phyloP scores from a whole-genome alignment of 768 basidiomycete genomes.

The Clathrus columnatus region DNA sequence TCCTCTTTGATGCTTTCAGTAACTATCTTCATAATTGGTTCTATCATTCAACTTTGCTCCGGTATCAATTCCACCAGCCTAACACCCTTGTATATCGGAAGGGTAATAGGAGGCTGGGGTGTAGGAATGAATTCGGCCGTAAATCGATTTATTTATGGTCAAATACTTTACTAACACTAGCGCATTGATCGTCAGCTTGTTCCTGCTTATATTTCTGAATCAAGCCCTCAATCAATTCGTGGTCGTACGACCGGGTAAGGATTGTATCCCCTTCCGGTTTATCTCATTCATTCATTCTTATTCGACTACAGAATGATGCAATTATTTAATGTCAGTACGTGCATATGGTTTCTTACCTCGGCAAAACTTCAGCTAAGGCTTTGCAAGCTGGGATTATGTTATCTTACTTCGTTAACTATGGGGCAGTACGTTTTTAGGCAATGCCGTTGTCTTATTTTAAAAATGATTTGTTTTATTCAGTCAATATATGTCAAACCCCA shows the following conservation, averaged over 20 bases:
- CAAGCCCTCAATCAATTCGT: conserved; percentile 37
- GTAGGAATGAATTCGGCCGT: conserved; percentile 13
- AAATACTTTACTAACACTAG: not conserved
- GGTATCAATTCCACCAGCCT: conserved; percentile 29
- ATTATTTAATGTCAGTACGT: conserved; percentile 10
- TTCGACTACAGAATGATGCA: conserved; percentile 11
- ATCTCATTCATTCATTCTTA: not conserved
- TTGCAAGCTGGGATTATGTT: conserved; percentile 6
- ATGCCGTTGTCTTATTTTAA: too few species aligned
- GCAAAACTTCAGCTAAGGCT: not conserved
- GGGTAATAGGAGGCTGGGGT: conserved; percentile 13
- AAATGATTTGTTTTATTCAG: not conserved
- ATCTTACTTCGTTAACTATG: conserved; percentile 4
- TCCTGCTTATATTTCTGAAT: conserved; percentile 45
- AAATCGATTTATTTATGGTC: not conserved
- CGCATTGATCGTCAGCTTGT: conserved; percentile 22
- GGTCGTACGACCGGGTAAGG: conserved; percentile 34
- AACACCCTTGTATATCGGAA: conserved; percentile 19
- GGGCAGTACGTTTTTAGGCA: not conserved
- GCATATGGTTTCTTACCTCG: not conserved
- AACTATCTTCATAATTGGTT: conserved; percentile 39
- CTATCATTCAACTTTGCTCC: conserved; percentile 35
- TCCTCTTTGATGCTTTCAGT: conserved; percentile 36
- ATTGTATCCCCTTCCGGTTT: not conserved
- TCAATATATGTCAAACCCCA: conserved; percentile 7